phyloP scores from a whole-genome alignment of 1,139 yeast species.

The Tardiomyces blankii region DNA sequence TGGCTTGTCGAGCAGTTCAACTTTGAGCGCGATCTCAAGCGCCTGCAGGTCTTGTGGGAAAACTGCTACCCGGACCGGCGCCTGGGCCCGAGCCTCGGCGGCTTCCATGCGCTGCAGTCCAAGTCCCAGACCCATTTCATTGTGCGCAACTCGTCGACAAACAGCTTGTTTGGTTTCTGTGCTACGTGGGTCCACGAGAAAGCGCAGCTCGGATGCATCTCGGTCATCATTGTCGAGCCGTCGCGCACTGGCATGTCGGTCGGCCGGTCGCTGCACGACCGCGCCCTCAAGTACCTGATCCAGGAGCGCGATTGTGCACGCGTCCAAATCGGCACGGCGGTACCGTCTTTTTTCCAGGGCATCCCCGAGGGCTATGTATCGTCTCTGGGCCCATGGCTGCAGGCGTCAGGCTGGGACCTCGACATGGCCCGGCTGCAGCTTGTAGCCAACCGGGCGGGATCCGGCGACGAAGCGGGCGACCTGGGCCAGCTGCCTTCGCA shows the following conservation, averaged over 20 bases:
- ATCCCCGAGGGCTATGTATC: conserved; percentile 10
- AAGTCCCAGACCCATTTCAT: conserved; percentile 36
- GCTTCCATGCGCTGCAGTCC: conserved; percentile 12
- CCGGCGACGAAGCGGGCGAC: not conserved
- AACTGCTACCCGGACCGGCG: conserved; percentile 21
- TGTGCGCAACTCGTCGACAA: conserved; percentile 48
- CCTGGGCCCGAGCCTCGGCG: conserved; percentile 17
- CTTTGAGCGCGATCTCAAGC: conserved; percentile 40
- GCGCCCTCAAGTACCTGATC: conserved; percentile 42
- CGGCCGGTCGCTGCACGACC: conserved; percentile 45
- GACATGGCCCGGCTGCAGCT: conserved; percentile 4
- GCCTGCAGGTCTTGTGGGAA: conserved; percentile 34
- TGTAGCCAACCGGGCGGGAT: not conserved
- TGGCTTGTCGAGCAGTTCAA: conserved; percentile 57
- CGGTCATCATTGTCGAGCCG: conserved; percentile 44
- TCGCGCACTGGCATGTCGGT: conserved; percentile 47
- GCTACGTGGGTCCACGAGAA: conserved; percentile 41
- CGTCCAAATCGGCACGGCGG: conserved; percentile 39
- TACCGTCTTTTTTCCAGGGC: conserved; percentile 42
- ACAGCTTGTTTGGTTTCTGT: conserved; percentile 46
- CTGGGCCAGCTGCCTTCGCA: not conserved
- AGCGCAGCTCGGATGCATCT: conserved; percentile 34
- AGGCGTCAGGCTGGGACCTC: conserved; percentile 18
- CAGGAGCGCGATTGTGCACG: conserved; percentile 35
- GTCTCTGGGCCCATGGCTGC: not conserved